Conservation (phyloP, 371 early-diverging fungal species). For the Lichtheimia ornata region DNA sequence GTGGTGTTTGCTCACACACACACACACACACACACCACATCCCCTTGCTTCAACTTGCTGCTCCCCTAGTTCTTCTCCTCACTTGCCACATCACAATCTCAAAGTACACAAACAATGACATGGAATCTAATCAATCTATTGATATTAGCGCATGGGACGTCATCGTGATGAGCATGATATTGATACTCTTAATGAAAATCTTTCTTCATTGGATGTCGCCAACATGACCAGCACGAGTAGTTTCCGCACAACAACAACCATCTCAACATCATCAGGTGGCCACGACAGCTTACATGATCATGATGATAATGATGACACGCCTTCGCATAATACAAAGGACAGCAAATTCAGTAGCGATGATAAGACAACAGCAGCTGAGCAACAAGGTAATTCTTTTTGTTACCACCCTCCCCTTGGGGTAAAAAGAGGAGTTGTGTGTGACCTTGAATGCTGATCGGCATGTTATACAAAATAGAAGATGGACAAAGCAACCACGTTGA, state of each 20-base stretch:
- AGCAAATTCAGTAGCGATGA: background rate
- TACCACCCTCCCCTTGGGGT: background rate
- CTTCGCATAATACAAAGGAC: background rate
- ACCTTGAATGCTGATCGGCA: no score
- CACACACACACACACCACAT: background rate
- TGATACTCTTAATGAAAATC: background rate
- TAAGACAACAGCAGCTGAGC: no score
- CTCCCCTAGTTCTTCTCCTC: no score
- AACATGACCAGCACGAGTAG: background rate
- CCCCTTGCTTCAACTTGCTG: background rate
- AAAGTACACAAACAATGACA: no score
- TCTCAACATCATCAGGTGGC: background rate
- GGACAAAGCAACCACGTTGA: no score
- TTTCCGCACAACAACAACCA: background rate
- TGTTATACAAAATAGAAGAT: no score
- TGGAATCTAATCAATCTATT: background rate
- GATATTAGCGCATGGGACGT: background rate
- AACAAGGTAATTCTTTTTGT: background rate
- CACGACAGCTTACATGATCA: background rate
- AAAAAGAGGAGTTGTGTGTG: no score
- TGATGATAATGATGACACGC: background rate
- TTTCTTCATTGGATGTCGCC: background rate
- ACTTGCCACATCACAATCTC: no score
- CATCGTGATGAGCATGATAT: background rate
- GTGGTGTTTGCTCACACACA: conserved; percentile 1